These are phyloP conservation scores for Alternaria sp. DNA, from an alignment of 2,329 filamentous ascomycete genomes.

Conservation along the genomic window DNA sequence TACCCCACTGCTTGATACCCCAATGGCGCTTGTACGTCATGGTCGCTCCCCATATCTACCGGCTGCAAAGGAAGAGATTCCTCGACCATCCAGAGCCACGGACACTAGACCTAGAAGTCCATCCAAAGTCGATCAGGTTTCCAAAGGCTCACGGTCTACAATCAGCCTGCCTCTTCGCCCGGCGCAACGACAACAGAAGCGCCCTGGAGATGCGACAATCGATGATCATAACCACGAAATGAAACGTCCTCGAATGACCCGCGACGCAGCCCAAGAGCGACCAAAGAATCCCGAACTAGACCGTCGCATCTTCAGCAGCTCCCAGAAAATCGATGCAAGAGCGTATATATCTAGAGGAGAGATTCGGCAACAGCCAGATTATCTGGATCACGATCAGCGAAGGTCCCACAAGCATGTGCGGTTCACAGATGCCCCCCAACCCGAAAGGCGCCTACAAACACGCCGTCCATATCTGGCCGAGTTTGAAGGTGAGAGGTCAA, in stretches of 20 bases:
- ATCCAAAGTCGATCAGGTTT: neutral
- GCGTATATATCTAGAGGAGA: neutral
- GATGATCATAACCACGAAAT: neutral
- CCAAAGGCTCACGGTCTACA: accelerated
- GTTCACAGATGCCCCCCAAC: neutral
- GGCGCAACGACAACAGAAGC: neutral
- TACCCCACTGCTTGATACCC: too few relatives aligned
- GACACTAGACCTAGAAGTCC: neutral
- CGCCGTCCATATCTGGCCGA: too few relatives aligned
- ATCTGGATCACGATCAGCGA: neutral
- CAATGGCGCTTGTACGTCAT: too few relatives aligned
- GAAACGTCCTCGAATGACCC: neutral
- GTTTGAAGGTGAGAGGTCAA: neutral
- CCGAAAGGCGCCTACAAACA: neutral
- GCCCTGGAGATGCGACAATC: neutral
- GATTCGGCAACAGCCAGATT: neutral
- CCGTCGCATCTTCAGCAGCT: neutral
- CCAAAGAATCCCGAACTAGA: neutral
- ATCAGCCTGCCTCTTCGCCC: neutral
- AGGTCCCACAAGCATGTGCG: neutral
- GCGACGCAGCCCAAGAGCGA: neutral
- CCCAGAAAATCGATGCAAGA: neutral
- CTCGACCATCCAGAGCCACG: too few relatives aligned
- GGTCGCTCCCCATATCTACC: neutral
- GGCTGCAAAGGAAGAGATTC: neutral